phyloP scores from a whole-genome alignment of 73 alveolate species.

The Paramecium primaurelia region DNA sequence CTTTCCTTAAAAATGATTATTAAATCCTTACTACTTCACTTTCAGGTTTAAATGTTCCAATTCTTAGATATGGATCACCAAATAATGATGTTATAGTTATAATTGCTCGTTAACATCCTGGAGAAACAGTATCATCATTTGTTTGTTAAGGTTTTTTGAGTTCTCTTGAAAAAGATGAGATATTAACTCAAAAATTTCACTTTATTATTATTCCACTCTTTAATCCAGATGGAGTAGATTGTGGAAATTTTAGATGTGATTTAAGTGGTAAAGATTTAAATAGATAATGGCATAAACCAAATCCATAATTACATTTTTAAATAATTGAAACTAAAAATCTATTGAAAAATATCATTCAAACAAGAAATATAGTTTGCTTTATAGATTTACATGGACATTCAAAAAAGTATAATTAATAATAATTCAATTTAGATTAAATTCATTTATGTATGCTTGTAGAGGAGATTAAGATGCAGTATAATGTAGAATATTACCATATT shows the following conservation, averaged over 20 bases:
- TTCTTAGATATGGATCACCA: not conserved
- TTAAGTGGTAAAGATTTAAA: conserved; percentile 89
- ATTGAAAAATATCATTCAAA: conserved; percentile 51
- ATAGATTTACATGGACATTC: conserved; percentile 94
- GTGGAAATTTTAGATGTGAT: conserved; percentile 88
- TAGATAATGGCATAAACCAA: conserved; percentile 89
- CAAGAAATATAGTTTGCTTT: conserved; percentile 73
- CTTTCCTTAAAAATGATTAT: not conserved
- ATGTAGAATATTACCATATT: conserved; percentile 51
- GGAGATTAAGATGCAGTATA: conserved; percentile 34
- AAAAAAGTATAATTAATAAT: conserved; percentile 49
- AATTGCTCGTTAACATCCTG: conserved; percentile 64
- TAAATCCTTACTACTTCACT: not conserved
- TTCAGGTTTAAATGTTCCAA: not conserved
- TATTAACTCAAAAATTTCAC: not conserved
- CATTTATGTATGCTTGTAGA: conserved; percentile 84
- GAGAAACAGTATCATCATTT: conserved; percentile 60
- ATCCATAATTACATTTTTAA: conserved; percentile 75
- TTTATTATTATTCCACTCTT: conserved; percentile 80
- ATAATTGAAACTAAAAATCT: conserved; percentile 55
- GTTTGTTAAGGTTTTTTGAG: conserved; percentile 48
- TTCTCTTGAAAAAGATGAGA: not conserved
- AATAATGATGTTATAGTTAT: conserved; percentile 16
- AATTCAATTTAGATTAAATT: conserved; percentile 57
- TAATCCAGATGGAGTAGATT: conserved; percentile 95